Evolutionary conservation across 768 basidiomycete genomes (phyloP), one percentile per base, ranked within the genome.

Genomic region (Sporobolomyces roseus): DNA sequence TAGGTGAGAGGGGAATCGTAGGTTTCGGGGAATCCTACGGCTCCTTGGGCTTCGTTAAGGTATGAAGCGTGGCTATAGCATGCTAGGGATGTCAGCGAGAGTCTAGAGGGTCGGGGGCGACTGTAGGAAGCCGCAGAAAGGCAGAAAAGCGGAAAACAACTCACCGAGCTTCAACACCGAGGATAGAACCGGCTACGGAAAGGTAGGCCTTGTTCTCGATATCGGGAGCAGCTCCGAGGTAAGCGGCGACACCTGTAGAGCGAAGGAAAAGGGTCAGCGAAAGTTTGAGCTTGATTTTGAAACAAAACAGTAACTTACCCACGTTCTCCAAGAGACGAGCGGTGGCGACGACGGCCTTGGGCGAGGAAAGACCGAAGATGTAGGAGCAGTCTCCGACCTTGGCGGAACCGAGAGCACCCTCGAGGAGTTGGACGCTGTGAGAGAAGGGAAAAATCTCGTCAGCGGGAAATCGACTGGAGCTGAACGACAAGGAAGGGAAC

Each of bases 281-380:
- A n/a, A n/a, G n/a, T n/a, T n/a, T n/a, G n/a, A n/a, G n/a, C n/a
- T n/a, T n/a, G n/a, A n/a, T n/a, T n/a, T n/a, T n/a, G n/a, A n/a
- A n/a, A n/a, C n/a, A n/a, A n/a, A n/a, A n/a, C n/a, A n/a, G n/a
- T n/a, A n/a, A n/a, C n/a, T n/a, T n/a, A n/a, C n/a, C 67, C 50
- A 68, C 62, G 46, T 63, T 63, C 61, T 68, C 66, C 55, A 68
- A 61, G 41, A 68, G 61, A 32, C 61, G 61, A 19, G 65, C 60
- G 25, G 64, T 65, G 13, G 55, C 49, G 49, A 65, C 49, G 41
- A 27, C 63, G 16, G 56, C 53, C 54, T 65, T 58, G 54, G 29
- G n/a, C 10, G 46, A 38, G n/a, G 66, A 49, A 27, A 62, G 32
- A 13, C 62, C 67, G 56, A 52, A 63, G 41, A 19, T 35, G 61